These are phyloP conservation scores for Onygenales sp. DNA, from an alignment of 2,329 filamentous ascomycete genomes.

Conservation along the genomic window DNA sequence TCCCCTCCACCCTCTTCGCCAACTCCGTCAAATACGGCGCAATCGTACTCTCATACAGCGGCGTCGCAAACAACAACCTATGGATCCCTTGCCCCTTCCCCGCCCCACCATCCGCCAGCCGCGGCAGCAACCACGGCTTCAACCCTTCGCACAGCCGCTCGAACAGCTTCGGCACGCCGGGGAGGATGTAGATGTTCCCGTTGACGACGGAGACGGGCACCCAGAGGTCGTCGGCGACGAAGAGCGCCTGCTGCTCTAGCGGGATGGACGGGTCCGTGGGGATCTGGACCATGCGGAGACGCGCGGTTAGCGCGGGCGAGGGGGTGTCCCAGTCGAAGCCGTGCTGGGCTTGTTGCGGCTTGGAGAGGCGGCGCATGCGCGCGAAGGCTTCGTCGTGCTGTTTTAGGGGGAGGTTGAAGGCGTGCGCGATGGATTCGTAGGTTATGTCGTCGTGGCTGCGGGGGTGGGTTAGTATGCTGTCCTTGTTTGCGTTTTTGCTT, in stretches of 20 bases:
- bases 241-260: conserved; percentile 63
- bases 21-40: conserved; percentile 75
- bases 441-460: conserved; percentile 92
- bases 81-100: conserved; percentile 72
- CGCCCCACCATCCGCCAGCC: conserved; percentile 49
- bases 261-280: conserved; percentile 62
- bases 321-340: conserved; percentile 79
- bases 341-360: conserved; percentile 60
- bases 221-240: conserved; percentile 75
- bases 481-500: too few relatives aligned
- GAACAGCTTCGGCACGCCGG: conserved; percentile 80
- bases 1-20: conserved; percentile 60
- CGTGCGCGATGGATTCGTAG: conserved; percentile 86
- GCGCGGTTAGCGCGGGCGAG: conserved; percentile 67
- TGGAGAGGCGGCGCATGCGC: conserved; percentile 75
- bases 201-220: conserved; percentile 84
- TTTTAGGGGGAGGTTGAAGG: conserved; percentile 66
- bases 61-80: conserved; percentile 76
- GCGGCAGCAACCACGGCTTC: conserved; percentile 59
- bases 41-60: conserved; percentile 74
- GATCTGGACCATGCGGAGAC: conserved; percentile 81
- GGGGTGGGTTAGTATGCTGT: background rate
- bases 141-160: conserved; percentile 68
- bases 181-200: conserved; percentile 85
- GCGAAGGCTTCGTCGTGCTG: conserved; percentile 68